Conservation (phyloP, 2,329 filamentous ascomycete species). For the Ciborinia camelliae region DNA sequence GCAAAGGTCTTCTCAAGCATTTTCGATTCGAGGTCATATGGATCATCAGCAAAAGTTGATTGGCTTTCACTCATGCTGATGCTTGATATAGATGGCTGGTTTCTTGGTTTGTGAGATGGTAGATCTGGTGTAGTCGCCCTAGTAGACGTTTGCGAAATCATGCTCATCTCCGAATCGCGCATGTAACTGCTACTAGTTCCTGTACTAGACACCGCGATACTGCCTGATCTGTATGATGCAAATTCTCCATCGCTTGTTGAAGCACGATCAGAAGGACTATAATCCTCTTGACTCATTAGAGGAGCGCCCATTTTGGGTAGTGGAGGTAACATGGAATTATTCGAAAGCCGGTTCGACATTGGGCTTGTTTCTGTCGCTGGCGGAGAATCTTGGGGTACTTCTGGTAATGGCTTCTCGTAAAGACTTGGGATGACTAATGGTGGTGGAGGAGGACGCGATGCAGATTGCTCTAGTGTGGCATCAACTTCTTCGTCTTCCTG, state of each 20-base stretch:
- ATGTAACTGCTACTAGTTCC: conserved; percentile 76
- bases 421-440: conserved; percentile 44
- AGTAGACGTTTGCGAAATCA: conserved; percentile 78
- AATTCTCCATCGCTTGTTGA: conserved; percentile 49
- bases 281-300: conserved; percentile 47
- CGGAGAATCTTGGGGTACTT: conserved; percentile 51
- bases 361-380: conserved; percentile 28
- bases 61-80: conserved; percentile 63
- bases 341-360: conserved; percentile 41
- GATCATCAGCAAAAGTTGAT: conserved; percentile 66
- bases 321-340: conserved; percentile 51
- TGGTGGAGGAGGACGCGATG: conserved; percentile 44
- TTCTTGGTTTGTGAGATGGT: conserved; percentile 30
- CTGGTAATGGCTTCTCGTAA: conserved; percentile 66
- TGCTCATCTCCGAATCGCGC: conserved; percentile 76
- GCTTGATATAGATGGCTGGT: conserved; percentile 63
- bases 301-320: conserved; percentile 57
- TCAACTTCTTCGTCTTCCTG: conserved; percentile 30
- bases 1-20: conserved; percentile 90
- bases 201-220: conserved; percentile 70
- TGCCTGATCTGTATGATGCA: conserved; percentile 60
- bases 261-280: conserved; percentile 46
- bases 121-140: conserved; percentile 82
- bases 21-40: conserved; percentile 74
- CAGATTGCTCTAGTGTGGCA: conserved; percentile 24